Base-by-base conservation (phyloP, 495 filamentous ascomycete species). In the Hyphodiscus hymeniophilus region DNA sequence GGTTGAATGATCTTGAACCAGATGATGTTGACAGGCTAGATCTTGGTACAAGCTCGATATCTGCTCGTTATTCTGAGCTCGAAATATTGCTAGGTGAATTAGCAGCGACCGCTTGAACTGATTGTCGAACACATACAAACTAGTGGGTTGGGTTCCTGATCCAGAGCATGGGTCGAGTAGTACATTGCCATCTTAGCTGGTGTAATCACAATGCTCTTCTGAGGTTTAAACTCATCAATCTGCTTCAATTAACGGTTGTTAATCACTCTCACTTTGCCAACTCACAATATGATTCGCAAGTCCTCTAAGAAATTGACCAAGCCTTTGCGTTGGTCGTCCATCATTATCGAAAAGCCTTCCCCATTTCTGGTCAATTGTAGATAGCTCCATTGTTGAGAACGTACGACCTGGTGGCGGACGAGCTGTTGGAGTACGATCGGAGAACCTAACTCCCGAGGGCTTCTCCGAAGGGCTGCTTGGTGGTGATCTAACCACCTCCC, bases 141-240 rank as follows among this genome's bases (percentile, higher is more conserved):
- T 54, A 67, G 66, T 3, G 59, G 62, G 40, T 66, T 62, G 31
- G 67, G 64, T 58, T 94, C 89, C 22, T 71, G 63, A 0, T 76
- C 54, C 3, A 91, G 58, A 40, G 69, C 62, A 47, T 84, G 79
- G 43, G 73, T 79, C 17, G 74, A 67, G 59, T 95, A 95, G 50
- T 91, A 90, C 42, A 77, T 72, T 12, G 79, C 73, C 71, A 96
- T 76, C 65, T 95, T 95, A 6, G 76, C 68, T 2, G 88, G 85
- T 0, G 82, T 80, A 24, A 95, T 77, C n/a, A 95, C 86, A 33
- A 92, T 70, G 33, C 75, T 87, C 26, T 81, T 79, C 31, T 72
- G 73, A 0, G 89, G 86, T 17, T 79, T 67, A 57, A 85, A 87
- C 46, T 89, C 77, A 36, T 88, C 81, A 60, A 94, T 88, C 83